These are phyloP conservation scores for Schoenoplectus triqueter DNA, from an alignment of 202 grass and related monocot species.

Conservation along the genomic window DNA sequence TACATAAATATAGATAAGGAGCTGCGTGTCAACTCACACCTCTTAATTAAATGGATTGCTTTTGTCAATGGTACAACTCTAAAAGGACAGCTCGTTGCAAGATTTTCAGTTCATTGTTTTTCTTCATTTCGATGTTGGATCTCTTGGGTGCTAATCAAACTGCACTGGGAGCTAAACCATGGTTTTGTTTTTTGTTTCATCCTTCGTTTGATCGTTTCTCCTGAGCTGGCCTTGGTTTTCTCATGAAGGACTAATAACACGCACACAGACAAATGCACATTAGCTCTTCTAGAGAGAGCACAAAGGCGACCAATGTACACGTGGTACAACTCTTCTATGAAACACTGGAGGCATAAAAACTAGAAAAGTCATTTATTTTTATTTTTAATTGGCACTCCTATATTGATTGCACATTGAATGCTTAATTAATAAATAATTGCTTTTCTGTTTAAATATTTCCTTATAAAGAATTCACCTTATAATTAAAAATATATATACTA, in stretches of 20 bases:
- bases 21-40: conserved; percentile 28
- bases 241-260: not conserved
- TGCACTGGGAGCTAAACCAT: not conserved
- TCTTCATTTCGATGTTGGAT: not conserved
- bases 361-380: not conserved
- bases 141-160: conserved; percentile 21
- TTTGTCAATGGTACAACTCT: conserved; percentile 33
- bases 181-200: conserved; percentile 14
- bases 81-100: conserved; percentile 24
- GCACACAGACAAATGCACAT: not conserved
- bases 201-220: not conserved
- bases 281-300: conserved; percentile 1
- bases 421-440: not conserved
- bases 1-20: conserved; percentile 20
- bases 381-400: not conserved
- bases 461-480: too few relatives aligned
- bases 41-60: conserved; percentile 32
- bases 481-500: not conserved
- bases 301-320: not conserved
- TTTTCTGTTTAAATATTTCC: not conserved
- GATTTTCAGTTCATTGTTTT: conserved; percentile 7
- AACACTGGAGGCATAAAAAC: not conserved
- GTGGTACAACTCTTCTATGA: conserved; percentile 2
- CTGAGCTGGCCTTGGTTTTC: not conserved
- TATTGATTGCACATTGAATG: not conserved